Conservation (phyloP, 192 early-diverging fungal species). For the Backusella westeae region DNA sequence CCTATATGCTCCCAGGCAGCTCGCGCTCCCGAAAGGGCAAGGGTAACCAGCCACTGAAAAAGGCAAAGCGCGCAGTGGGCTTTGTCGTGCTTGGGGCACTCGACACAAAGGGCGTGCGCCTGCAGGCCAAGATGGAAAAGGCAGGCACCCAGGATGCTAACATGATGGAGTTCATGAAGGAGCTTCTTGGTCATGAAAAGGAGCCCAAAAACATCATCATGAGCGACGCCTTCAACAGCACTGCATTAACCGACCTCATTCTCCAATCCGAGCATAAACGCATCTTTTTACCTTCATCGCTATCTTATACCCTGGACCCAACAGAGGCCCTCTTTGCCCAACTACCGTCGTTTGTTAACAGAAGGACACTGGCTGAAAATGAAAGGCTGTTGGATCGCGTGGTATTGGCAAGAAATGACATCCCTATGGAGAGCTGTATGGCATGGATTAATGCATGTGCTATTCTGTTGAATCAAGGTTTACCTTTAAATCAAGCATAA, state of each 20-base stretch:
- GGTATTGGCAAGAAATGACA: neutral
- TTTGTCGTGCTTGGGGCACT: neutral
- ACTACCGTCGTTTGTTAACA: neutral
- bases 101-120: neutral
- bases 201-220: neutral
- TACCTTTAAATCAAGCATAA: neutral
- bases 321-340: neutral
- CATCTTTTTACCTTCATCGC: neutral
- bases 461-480: neutral
- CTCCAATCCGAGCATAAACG: neutral
- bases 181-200: neutral
- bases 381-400: neutral
- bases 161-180: neutral
- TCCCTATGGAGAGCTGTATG: neutral
- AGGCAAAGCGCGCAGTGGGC: neutral
- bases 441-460: neutral
- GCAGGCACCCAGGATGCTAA: neutral
- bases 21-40: neutral
- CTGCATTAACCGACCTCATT: neutral
- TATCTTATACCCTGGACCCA: neutral
- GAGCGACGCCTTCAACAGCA: neutral
- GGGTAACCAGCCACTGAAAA: neutral
- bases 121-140: neutral
- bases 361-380: neutral
- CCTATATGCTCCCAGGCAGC: neutral